Conservation (phyloP, 768 basidiomycete genomes). For the Dendrothele bispora region DNA sequence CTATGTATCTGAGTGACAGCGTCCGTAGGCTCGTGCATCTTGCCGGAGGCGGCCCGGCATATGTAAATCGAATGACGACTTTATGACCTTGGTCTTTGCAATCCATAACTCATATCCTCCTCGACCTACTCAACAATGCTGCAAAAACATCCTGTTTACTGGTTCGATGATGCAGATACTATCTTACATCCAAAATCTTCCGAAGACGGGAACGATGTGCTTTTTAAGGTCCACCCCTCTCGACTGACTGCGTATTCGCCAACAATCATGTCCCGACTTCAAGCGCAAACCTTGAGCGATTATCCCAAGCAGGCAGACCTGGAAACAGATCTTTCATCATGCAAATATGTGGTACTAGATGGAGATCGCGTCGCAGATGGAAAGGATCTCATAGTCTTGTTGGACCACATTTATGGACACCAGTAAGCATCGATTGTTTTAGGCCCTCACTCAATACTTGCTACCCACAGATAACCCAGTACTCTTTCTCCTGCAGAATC, state of each 20-base stretch:
- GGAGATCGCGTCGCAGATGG: constrained; percentile 34
- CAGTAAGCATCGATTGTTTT: constrained; percentile 42
- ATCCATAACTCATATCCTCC: neutral
- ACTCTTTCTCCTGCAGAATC: constrained; percentile 44
- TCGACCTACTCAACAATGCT: neutral
- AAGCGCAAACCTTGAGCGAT: constrained; percentile 10
- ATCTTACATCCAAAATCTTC: constrained; percentile 33
- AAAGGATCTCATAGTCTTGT: constrained; percentile 53
- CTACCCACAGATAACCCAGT: constrained; percentile 30
- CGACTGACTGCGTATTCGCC: constrained; percentile 44
- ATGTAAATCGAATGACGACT: too few relatives aligned
- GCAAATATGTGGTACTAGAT: constrained; percentile 31
- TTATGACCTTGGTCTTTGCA: too few relatives aligned
- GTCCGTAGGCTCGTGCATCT: too few relatives aligned
- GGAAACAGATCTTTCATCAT: constrained; percentile 1
- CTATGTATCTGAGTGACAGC: too few relatives aligned
- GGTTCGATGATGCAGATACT: constrained; percentile 68
- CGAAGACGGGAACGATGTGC: constrained; percentile 30
- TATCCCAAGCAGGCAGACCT: neutral
- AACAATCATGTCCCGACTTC: constrained; percentile 21
- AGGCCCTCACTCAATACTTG: constrained; percentile 9
- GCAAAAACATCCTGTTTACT: constrained; percentile 48
- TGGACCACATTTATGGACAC: constrained; percentile 71
- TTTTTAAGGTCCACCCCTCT: constrained; percentile 59
- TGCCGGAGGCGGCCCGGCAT: too few relatives aligned